Evolutionary conservation across 345 rosid genomes (phyloP).

Genomic region (Populus tremula): DNA sequence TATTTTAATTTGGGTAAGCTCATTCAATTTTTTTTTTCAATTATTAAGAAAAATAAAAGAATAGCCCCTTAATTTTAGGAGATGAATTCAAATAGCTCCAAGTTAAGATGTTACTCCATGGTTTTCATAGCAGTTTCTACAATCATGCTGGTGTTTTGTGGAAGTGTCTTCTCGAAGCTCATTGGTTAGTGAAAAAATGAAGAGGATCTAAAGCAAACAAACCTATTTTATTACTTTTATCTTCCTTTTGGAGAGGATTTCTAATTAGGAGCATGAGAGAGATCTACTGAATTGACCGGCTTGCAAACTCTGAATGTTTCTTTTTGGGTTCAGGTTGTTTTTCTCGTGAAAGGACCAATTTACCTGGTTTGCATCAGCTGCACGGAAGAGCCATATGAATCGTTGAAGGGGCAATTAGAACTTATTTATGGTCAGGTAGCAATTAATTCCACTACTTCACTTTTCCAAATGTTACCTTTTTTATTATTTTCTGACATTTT

Average conservation of each 20-base stretch:
- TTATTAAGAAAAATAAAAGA: neutral
- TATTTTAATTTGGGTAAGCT: neutral
- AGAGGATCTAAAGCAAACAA: neutral
- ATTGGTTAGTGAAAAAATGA: neutral
- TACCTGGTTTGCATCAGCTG: conserved; percentile 97
- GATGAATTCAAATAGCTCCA: neutral
- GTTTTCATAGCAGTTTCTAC: neutral
- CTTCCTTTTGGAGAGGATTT: conserved; percentile 4
- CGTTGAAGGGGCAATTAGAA: conserved; percentile 80
- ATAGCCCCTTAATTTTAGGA: neutral
- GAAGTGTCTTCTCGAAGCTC: neutral
- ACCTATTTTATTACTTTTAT: neutral
- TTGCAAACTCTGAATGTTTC: neutral
- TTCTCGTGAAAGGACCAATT: conserved; percentile 97
- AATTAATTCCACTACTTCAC: neutral
- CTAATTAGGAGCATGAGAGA: neutral
- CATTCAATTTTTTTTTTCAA: neutral
- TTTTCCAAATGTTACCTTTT: neutral
- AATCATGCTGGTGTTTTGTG: neutral
- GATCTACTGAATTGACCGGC: neutral
- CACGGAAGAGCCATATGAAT: conserved; percentile 92
- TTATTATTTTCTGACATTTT: neutral
- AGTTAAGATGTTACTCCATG: neutral
- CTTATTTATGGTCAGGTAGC: conserved; percentile 97
- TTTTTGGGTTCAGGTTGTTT: conserved; percentile 62